Conservation (phyloP, 2,329 filamentous ascomycete species). For the Calonectria honghensis region DNA sequence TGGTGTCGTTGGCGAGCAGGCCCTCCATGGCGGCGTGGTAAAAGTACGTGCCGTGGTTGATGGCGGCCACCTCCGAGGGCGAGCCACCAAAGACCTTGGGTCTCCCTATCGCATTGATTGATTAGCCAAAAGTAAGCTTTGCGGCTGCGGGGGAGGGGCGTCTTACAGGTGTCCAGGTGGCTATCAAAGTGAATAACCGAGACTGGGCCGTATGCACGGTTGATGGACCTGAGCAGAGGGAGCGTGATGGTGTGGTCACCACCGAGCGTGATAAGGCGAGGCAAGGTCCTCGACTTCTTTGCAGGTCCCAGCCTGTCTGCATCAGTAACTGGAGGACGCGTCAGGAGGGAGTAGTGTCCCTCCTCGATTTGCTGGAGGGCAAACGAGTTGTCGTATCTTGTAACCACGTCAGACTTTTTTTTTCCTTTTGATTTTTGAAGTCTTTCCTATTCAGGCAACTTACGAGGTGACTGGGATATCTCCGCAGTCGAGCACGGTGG, state of each 20-base stretch:
- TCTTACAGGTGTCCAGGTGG: conserved; percentile 79
- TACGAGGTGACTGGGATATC: conserved; percentile 91
- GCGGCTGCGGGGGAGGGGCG: not conserved
- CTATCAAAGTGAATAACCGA: conserved; percentile 79
- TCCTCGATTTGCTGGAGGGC: conserved; percentile 91
- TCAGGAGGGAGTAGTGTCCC: conserved; percentile 85
- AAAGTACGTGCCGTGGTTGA: conserved; percentile 95
- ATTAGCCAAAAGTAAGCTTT: conserved; percentile 40
- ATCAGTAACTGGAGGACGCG: conserved; percentile 81
- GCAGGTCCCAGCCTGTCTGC: conserved; percentile 80
- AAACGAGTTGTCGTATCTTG: conserved; percentile 86
- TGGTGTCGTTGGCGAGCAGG: conserved; percentile 86
- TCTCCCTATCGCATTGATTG: conserved; percentile 70
- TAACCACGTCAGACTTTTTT: conserved; percentile 16
- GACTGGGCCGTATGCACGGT: conserved; percentile 76
- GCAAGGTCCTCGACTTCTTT: conserved; percentile 84
- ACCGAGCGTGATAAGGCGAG: conserved; percentile 85
- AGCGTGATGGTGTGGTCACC: conserved; percentile 79
- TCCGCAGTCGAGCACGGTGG: conserved; percentile 87
- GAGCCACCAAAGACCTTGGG: conserved; percentile 92
- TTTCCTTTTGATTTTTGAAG: not conserved
- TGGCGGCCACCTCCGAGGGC: conserved; percentile 82
- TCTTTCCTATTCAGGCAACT: conserved; percentile 52
- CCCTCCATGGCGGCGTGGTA: conserved; percentile 88
- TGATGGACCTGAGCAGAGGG: conserved; percentile 75